Percentiles rank a stretch among this genome's conserved stretches.
phyloP scores from a whole-genome alignment of 805 yeast genomes.

The Candida odintsovae region DNA sequence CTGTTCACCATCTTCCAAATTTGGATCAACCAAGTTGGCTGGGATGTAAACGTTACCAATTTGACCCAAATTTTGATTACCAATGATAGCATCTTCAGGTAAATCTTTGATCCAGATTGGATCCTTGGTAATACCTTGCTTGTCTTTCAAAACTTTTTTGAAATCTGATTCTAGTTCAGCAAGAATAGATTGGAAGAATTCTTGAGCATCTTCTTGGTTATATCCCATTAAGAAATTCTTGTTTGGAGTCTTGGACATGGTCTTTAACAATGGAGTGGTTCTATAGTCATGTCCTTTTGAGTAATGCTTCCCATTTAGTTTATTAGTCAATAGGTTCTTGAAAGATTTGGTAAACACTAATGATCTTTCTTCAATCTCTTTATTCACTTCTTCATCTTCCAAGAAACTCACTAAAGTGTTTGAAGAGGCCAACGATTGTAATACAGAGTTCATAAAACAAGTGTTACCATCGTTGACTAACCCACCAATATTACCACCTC shows the following conservation, averaged over 20 bases:
- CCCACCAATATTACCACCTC: slow-evolving; percentile 81
- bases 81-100: slow-evolving; percentile 31
- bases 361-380: slow-evolving; percentile 14
- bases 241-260: slow-evolving; percentile 74
- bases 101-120: slow-evolving; percentile 25
- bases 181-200: slow-evolving; percentile 79
- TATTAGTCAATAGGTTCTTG: slow-evolving; percentile 39
- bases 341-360: slow-evolving; percentile 50
- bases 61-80: slow-evolving; percentile 45
- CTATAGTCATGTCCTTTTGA: slow-evolving; percentile 50
- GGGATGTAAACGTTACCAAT: slow-evolving; percentile 67
- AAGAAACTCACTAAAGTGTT: slow-evolving; percentile 52
- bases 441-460: slow-evolving; percentile 88
- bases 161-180: slow-evolving; percentile 57
- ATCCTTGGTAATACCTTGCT: slow-evolving; percentile 9
- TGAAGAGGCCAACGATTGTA: slow-evolving; percentile 78
- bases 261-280: slow-evolving; percentile 53
- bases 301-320: slow-evolving; percentile 52
- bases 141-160: slow-evolving; percentile 24
- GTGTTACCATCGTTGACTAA: slow-evolving; percentile 88
- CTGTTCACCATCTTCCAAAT: slow-evolving; percentile 35
- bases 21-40: slow-evolving; percentile 73
- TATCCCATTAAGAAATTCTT: slow-evolving; percentile 75
- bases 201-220: slow-evolving; percentile 96
- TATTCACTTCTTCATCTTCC: slow-evolving; percentile 29